Percentiles rank a stretch among this genome's conserved stretches.
These are phyloP conservation scores for Isochrysis galbana DNA, from an alignment of 78 protist genomes.

Conservation along the genomic window DNA sequence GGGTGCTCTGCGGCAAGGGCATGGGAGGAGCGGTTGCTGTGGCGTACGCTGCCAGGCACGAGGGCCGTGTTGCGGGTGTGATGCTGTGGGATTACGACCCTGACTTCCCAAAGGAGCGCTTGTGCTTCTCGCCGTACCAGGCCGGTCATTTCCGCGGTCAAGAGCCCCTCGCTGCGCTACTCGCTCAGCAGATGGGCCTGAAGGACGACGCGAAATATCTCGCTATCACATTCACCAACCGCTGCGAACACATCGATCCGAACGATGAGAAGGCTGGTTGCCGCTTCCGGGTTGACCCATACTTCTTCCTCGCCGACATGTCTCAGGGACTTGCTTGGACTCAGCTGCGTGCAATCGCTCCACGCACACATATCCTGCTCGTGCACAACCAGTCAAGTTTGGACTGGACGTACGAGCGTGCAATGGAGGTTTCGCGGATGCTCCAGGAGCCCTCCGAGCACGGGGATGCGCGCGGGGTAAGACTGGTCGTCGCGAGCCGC, in stretches of 20 bases:
- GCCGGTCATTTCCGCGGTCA: neutral
- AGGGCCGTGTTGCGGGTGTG: neutral
- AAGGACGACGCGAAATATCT: neutral
- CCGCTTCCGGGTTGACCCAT: neutral
- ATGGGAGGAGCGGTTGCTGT: neutral
- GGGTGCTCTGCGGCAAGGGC: slow-evolving; percentile 7
- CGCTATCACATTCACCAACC: neutral
- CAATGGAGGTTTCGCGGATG: neutral
- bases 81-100: neutral
- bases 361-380: neutral
- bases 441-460: neutral
- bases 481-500: neutral
- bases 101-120: neutral
- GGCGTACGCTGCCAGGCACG: neutral
- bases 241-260: neutral
- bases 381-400: neutral
- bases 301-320: neutral
- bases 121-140: neutral
- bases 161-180: neutral
- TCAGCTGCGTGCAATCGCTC: neutral
- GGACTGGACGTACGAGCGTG: neutral
- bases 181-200: neutral
- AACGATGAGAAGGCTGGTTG: neutral
- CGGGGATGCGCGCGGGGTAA: neutral
- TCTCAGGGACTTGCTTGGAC: neutral